Percentiles rank a stretch among this genome's conserved stretches.
Evolutionary conservation across 805 yeast genomes (phyloP).

Genomic region (Metschnikowia lunata): DNA sequence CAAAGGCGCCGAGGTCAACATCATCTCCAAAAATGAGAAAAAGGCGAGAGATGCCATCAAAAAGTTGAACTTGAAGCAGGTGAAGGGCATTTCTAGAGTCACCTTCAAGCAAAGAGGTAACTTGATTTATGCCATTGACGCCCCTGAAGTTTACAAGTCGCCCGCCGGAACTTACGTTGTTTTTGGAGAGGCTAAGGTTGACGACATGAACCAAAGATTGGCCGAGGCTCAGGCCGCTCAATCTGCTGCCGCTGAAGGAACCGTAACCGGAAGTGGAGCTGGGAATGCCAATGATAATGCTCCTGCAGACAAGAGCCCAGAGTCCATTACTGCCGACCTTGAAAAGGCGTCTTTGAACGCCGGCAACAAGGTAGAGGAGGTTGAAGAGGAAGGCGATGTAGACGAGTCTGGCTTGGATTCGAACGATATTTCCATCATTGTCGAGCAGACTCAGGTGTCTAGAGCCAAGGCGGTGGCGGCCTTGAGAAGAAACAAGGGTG

Average conservation of each 20-base stretch:
- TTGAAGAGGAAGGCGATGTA: slow-evolving; percentile 65
- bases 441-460: slow-evolving; percentile 87
- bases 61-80: slow-evolving; percentile 84
- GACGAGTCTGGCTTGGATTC: slow-evolving; percentile 82
- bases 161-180: slow-evolving; percentile 92
- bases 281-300: slow-evolving; percentile 31
- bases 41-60: slow-evolving; percentile 88
- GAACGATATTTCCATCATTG: slow-evolving; percentile 79
- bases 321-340: slow-evolving; percentile 78
- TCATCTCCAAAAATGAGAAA: slow-evolving; percentile 87
- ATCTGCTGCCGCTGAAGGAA: slow-evolving; percentile 47
- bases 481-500: slow-evolving; percentile 82
- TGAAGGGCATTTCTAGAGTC: slow-evolving; percentile 91
- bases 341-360: slow-evolving; percentile 58
- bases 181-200: slow-evolving; percentile 96
- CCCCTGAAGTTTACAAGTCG: slow-evolving; percentile 93
- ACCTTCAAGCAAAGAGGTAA: slow-evolving; percentile 92
- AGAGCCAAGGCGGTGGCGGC: slow-evolving; percentile 91
- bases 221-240: slow-evolving; percentile 74
- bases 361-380: slow-evolving; percentile 42
- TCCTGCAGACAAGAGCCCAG: slow-evolving; percentile 57
- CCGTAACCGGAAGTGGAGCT: not conserved
- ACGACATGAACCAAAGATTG: slow-evolving; percentile 85
- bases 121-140: slow-evolving; percentile 82
- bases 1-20: slow-evolving; percentile 76